Evolutionary conservation across 129 eudicot genomes (phyloP).

Genomic region (Pulicaria dysenterica): DNA sequence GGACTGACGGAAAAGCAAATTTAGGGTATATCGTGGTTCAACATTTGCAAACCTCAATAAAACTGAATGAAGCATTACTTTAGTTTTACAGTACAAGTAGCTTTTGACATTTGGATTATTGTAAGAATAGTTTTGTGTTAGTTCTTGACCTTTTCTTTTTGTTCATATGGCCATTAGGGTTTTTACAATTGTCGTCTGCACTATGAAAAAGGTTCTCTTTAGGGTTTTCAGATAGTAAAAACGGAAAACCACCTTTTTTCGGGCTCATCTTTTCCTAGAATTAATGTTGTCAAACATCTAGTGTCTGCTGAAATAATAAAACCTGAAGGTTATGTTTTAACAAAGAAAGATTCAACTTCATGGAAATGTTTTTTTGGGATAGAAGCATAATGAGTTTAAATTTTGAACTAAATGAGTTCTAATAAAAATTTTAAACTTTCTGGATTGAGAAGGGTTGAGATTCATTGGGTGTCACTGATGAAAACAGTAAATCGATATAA

Average conservation of each 20-base stretch:
- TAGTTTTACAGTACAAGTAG: background rate
- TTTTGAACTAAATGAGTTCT: background rate
- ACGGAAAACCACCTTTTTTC: background rate
- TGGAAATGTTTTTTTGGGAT: background rate
- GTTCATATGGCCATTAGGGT: constrained; percentile 28
- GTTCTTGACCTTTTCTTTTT: constrained; percentile 2
- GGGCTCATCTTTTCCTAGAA: background rate
- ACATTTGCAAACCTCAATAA: constrained; percentile 4
- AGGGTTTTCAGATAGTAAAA: background rate
- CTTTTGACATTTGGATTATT: background rate
- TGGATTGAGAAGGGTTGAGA: constrained; percentile 8
- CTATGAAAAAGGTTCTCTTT: background rate
- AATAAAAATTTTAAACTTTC: background rate
- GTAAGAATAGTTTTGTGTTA: constrained; percentile 7
- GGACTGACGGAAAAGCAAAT: background rate
- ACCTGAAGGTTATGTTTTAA: background rate
- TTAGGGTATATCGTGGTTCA: constrained; percentile 9
- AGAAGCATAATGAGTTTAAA: background rate
- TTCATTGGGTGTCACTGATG: background rate
- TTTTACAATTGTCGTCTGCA: constrained; percentile 12
- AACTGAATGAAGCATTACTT: constrained; percentile 5
- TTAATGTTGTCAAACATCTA: constrained; percentile 1
- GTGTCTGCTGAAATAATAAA: background rate
- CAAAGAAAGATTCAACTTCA: background rate
- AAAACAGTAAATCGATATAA: background rate